Base-by-base conservation (phyloP, 352 stramenopile genomes). In the Globisporangium orthogonon region DNA sequence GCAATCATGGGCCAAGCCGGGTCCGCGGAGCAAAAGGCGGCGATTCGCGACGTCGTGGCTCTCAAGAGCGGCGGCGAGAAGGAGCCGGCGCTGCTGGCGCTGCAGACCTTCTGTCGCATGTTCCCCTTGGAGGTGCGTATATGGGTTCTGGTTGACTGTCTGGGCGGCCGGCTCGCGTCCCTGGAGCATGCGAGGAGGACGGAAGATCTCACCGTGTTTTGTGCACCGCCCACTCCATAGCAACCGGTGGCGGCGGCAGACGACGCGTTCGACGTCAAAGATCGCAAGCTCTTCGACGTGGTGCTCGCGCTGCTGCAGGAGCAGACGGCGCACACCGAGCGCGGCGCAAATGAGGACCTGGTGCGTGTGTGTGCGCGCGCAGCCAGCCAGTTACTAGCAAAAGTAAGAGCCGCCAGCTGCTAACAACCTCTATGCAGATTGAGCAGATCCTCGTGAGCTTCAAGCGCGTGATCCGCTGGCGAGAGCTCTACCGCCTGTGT, bases 1-100 rank as follows among this genome's bases (percentile, higher is more conserved):
- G 6, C 30, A 54, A 3, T 18, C 39, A 94, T 94, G 82, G 84
- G 84, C 33, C 81, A 91, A 65, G 73, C 77, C 3, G 84, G 84
- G 18, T 94, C 84, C 30, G 67, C 85, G 35, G 80, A 94, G 65
- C 82, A 92, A 65, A 83, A 85, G 66, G 87, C 74, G 50, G 82
- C 82, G 28, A 82, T 94, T 60, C 82, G 76, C 50, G 75, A 91
- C 54, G 74, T 94, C 45, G 61, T 92, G 29, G 71, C 51, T 9
- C 62, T 91, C 58, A 84, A 81, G 9, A 67, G 62, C 17, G 70
- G 71, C n/a, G 67, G 47, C 1, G 71, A 87, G 52, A 71, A 67
- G 31, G 65, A 65, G 17, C 56, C 61, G 7, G 69, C 86, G n/a
- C 66, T 86, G 40, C 63, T 77, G 54, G 75, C 73, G 29, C 60